These are phyloP conservation scores for Erucastrum elatum DNA, from an alignment of 345 rosid genomes.

Conservation along the genomic window DNA sequence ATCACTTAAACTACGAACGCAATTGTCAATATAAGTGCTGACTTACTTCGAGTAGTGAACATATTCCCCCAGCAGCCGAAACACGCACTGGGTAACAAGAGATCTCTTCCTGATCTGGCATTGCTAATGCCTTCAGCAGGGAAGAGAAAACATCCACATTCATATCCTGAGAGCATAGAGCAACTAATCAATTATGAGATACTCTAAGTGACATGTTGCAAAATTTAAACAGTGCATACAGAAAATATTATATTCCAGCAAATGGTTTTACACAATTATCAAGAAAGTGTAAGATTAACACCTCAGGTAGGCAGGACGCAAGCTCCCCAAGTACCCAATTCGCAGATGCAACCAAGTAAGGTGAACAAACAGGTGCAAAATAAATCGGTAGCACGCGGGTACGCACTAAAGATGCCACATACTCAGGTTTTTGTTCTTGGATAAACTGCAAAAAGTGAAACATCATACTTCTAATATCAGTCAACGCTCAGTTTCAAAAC, in stretches of 20 bases:
- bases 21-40: not conserved
- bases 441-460: constrained; percentile 55
- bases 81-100: constrained; percentile 79
- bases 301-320: constrained; percentile 73
- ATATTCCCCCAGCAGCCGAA: constrained; percentile 78
- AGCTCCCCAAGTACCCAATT: constrained; percentile 91
- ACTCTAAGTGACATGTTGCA: not conserved
- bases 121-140: constrained; percentile 70
- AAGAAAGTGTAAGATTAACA: constrained; percentile 44
- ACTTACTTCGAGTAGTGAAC: constrained; percentile 71
- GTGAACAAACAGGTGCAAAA: constrained; percentile 48
- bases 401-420: constrained; percentile 50
- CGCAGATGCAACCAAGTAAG: constrained; percentile 78
- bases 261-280: constrained; percentile 1
- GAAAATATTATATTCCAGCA: not conserved
- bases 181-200: constrained; percentile 12
- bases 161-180: constrained; percentile 57
- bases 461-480: constrained; percentile 7
- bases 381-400: constrained; percentile 67
- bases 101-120: constrained; percentile 52
- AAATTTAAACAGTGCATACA: not conserved
- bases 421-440: constrained; percentile 62
- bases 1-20: constrained; percentile 14
- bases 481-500: constrained; percentile 14
- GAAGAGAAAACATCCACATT: constrained; percentile 65